These are phyloP conservation scores for Gymnopilus junonius DNA, from an alignment of 768 basidiomycete species.

Conservation along the genomic window DNA sequence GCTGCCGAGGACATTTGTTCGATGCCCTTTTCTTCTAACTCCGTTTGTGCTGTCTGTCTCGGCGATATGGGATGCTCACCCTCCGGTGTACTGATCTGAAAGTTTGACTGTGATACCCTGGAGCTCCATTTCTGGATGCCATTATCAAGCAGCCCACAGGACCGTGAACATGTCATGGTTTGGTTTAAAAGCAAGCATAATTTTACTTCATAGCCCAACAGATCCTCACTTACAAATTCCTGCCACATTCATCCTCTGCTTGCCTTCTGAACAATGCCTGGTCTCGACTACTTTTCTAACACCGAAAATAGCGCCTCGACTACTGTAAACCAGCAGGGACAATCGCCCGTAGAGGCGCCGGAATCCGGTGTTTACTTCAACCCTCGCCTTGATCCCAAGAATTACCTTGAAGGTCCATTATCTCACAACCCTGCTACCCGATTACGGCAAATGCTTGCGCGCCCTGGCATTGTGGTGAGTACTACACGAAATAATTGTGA, in stretches of 20 bases:
- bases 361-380: constrained; percentile 54
- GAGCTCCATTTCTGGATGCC: not conserved
- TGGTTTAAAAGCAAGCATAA: not conserved
- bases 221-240: not conserved
- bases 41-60: not conserved
- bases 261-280: constrained; percentile 22
- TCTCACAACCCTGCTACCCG: constrained; percentile 72
- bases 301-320: constrained; percentile 9
- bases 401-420: constrained; percentile 70
- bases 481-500: constrained; percentile 27
- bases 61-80: constrained; percentile 3
- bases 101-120: not conserved
- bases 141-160: not conserved
- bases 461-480: constrained; percentile 77
- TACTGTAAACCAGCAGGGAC: constrained; percentile 1
- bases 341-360: not conserved
- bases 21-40: not conserved
- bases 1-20: not conserved
- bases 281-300: constrained; percentile 27
- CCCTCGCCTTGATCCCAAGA: constrained; percentile 69
- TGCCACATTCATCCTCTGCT: not conserved
- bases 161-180: not conserved
- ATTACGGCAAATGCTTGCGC: constrained; percentile 67
- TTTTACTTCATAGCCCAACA: constrained; percentile 4
- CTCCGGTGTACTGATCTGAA: not conserved